Evolutionary conservation across 352 stramenopile species (phyloP).

Genomic region (Phytophthora ramorum): DNA sequence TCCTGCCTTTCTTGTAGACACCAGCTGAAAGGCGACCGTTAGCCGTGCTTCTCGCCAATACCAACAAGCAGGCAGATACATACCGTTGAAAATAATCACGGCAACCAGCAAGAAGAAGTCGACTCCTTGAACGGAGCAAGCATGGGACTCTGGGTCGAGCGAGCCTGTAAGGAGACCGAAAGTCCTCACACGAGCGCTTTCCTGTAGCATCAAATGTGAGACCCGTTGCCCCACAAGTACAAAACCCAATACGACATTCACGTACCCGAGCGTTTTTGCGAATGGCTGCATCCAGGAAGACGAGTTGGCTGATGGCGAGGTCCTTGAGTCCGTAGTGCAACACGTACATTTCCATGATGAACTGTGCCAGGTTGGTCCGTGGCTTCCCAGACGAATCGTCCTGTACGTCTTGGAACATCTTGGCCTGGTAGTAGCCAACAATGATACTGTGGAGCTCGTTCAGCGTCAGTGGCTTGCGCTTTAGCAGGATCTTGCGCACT

Average conservation of each 20-base stretch:
- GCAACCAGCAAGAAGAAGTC: slow-evolving; percentile 84
- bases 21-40: slow-evolving; percentile 43
- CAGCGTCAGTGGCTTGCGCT: slow-evolving; percentile 75
- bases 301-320: slow-evolving; percentile 78
- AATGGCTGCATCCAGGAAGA: slow-evolving; percentile 80
- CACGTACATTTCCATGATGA: slow-evolving; percentile 87
- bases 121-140: slow-evolving; percentile 74
- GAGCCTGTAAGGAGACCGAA: slow-evolving; percentile 78
- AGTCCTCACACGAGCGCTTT: slow-evolving; percentile 71
- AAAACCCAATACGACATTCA: background rate
- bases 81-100: slow-evolving; percentile 83
- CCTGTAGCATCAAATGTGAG: slow-evolving; percentile 30
- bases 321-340: slow-evolving; percentile 84
- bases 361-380: slow-evolving; percentile 69
- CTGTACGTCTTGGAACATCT: slow-evolving; percentile 82
- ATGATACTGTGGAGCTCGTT: slow-evolving; percentile 81
- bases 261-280: slow-evolving; percentile 64
- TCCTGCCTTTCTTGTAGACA: slow-evolving; percentile 71
- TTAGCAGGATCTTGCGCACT: slow-evolving; percentile 77
- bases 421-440: slow-evolving; percentile 80
- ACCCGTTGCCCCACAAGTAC: background rate
- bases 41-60: background rate
- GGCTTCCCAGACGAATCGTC: slow-evolving; percentile 67
- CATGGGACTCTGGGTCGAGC: slow-evolving; percentile 77
- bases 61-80: background rate